Evolutionary conservation across 2,329 filamentous ascomycete genomes (phyloP), one percentile per base, ranked within the genome.

Genomic region (Cladophialophora carrionii): DNA sequence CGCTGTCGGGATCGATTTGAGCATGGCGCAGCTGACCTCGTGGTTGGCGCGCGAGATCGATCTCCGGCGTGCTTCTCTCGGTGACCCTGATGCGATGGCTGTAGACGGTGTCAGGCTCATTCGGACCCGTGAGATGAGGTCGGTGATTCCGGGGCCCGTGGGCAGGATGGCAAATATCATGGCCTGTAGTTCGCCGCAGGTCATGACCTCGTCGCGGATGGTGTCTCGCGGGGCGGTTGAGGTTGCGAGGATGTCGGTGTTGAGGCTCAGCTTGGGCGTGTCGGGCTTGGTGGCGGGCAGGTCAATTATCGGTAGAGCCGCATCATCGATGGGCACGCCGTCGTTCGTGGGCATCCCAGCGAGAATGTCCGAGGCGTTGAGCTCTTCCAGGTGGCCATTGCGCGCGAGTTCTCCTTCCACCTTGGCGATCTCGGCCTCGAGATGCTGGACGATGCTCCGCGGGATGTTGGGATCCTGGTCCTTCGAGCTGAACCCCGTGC

Each of bases 81-180:
- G 70, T 48, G 61, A 70, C 9, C 59, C 66, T 24, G 68, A 62
- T 22, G 71, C 65, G 29, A 72, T 67, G 29, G 70, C 71, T 22
- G 70, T 72, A 0, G 74, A 76, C 7, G 74, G 74, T 2, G 74
- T 75, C 56, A 76, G 66, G 48, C 74, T 74, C 74, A 76, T 75
- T 10, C 74, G 71, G 1, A 76, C 73, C 22, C 70, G 64, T 9
- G 73, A 73, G 20, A 76, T 67, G 9, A 75, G 65, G 52, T 74
- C 74, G 22, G 73, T 74, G 9, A 75, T 70, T 4, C 72, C 73
- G 1, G 70, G 66, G 17, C 72, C 72, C 10, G 72, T 70, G 1
- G 74, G 73, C 58, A 75, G 61, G 8, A 72, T 74, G 7, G 73
- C 73, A 32, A 70, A 71, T 37, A 75, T 72, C 58, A 74, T 68